These are phyloP conservation scores for Colletotrichum sp. DNA, from an alignment of 2,329 filamentous ascomycete species.

Conservation along the genomic window DNA sequence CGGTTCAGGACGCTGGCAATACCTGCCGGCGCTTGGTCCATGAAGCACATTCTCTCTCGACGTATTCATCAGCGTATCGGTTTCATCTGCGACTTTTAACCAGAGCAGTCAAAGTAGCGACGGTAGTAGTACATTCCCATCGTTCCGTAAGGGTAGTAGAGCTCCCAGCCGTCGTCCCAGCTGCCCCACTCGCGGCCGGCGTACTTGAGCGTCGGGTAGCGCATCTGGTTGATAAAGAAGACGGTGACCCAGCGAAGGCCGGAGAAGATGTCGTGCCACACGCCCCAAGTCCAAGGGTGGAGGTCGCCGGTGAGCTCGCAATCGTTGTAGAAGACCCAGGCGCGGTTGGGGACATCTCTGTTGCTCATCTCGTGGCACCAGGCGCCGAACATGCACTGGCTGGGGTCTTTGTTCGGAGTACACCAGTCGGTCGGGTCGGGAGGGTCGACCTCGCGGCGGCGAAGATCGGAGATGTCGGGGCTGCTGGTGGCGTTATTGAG, in stretches of 20 bases:
- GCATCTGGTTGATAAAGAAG: neutral
- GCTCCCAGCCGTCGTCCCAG: neutral
- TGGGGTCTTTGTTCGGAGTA: neutral
- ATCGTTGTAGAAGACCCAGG: constrained; percentile 12
- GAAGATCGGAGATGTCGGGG: neutral
- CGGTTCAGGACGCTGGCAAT: neutral
- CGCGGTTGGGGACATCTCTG: neutral
- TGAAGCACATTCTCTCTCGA: neutral
- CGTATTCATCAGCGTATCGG: neutral
- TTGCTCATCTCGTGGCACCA: constrained; percentile 4
- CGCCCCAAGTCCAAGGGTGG: neutral
- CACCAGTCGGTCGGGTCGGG: constrained; percentile 13
- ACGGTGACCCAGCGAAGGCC: constrained; percentile 9
- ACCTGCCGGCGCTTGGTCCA: neutral
- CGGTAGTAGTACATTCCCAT: constrained; percentile 1
- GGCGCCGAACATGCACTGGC: constrained; percentile 8
- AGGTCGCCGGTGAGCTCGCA: constrained; percentile 1
- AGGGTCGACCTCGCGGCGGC: neutral
- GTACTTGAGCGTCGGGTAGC: neutral
- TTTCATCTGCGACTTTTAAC: neutral
- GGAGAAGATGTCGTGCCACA: constrained; percentile 1
- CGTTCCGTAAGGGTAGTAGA: constrained; percentile 2
- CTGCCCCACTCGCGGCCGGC: neutral
- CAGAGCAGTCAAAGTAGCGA: constrained; percentile 14
- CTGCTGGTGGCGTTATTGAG: neutral